Evolutionary conservation across 257 asterid species (phyloP).

Genomic region (Lycium barbarum): DNA sequence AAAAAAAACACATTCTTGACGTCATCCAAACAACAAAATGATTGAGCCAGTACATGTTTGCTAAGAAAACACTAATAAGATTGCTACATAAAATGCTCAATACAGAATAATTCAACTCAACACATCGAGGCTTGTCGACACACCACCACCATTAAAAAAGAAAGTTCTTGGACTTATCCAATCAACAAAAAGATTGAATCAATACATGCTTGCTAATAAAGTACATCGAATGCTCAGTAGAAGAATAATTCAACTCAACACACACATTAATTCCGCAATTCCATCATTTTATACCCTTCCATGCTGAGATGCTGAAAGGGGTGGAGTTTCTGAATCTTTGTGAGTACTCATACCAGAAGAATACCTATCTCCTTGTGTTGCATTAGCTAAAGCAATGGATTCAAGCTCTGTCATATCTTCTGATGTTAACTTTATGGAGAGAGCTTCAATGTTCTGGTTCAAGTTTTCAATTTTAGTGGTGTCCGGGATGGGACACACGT

Average conservation of each 20-base stretch:
- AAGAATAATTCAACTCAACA: neutral
- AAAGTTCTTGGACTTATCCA: too few species aligned
- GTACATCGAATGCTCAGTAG: too few species aligned
- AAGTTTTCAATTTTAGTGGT: conserved; percentile 43
- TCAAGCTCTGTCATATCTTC: conserved; percentile 45
- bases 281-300: conserved; percentile 23
- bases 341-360: conserved; percentile 9
- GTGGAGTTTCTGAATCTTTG: conserved; percentile 38
- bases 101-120: too few species aligned
- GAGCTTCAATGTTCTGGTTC: conserved; percentile 41
- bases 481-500: conserved; percentile 36
- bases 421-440: conserved; percentile 35
- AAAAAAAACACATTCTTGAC: too few species aligned
- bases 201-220: too few species aligned
- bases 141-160: too few species aligned
- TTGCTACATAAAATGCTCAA: too few species aligned
- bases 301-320: conserved; percentile 39
- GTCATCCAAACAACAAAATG: too few species aligned
- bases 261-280: neutral
- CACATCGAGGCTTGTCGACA: too few species aligned
- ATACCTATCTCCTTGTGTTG: conserved; percentile 33
- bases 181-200: too few species aligned
- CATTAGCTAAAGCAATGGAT: conserved; percentile 37
- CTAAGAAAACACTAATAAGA: too few species aligned
- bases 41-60: too few species aligned